These are phyloP conservation scores for Penicillium sp. DNA, from an alignment of 2,329 filamentous ascomycete species.

Conservation along the genomic window DNA sequence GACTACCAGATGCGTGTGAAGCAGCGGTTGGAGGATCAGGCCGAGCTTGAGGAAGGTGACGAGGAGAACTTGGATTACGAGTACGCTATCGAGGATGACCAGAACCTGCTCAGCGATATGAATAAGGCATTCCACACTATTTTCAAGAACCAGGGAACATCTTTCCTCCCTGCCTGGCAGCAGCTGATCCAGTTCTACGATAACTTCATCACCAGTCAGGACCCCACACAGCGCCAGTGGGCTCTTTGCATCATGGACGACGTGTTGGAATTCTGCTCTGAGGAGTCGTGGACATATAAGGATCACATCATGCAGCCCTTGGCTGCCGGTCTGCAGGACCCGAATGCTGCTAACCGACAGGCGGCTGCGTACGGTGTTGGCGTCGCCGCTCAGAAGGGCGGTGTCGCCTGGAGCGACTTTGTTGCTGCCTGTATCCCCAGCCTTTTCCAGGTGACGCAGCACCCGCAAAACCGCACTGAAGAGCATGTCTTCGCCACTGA, in stretches of 20 bases:
- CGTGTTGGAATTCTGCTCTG: constrained; percentile 93
- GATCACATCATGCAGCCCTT: constrained; percentile 85
- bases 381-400: constrained; percentile 90
- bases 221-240: constrained; percentile 95
- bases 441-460: constrained; percentile 80
- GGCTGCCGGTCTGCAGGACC: constrained; percentile 79
- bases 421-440: constrained; percentile 75
- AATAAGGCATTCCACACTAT: constrained; percentile 99
- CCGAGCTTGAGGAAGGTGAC: constrained; percentile 82
- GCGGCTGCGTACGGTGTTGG: constrained; percentile 95
- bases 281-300: constrained; percentile 82
- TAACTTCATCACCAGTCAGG: constrained; percentile 74
- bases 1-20: constrained; percentile 90
- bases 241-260: constrained; percentile 99
- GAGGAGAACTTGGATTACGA: constrained; percentile 84
- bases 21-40: constrained; percentile 79
- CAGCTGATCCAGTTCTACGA: constrained; percentile 82
- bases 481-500: constrained; percentile 97
- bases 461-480: constrained; percentile 79
- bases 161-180: constrained; percentile 88
- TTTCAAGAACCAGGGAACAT: constrained; percentile 90
- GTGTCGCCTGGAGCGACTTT: constrained; percentile 83
- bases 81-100: constrained; percentile 94
- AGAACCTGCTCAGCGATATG: constrained; percentile 96
- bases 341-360: constrained; percentile 88